phyloP scores from a whole-genome alignment of 2,329 filamentous ascomycete species.

The Talaromyces pinophilus region DNA sequence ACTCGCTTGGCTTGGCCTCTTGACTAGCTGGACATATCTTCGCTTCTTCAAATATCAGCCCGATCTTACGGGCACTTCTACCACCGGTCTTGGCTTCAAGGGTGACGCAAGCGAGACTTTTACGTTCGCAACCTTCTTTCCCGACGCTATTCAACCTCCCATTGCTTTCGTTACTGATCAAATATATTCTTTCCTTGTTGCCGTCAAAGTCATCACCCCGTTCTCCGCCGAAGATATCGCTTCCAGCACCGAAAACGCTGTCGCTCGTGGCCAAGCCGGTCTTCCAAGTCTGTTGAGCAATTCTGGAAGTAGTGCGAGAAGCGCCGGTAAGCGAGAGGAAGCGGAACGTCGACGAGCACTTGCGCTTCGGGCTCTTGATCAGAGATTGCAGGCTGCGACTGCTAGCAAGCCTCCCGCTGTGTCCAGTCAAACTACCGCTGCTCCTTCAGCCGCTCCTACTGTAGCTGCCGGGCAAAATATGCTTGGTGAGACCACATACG shows the following conservation, averaged over 20 bases:
- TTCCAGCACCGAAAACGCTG: slow-evolving; percentile 70
- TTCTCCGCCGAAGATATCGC: slow-evolving; percentile 81
- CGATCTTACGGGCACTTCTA: slow-evolving; percentile 57
- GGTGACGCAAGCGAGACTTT: slow-evolving; percentile 97
- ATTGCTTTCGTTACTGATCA: slow-evolving; percentile 72
- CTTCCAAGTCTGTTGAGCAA: slow-evolving; percentile 61
- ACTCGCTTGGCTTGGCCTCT: slow-evolving; percentile 76
- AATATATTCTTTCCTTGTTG: slow-evolving; percentile 73
- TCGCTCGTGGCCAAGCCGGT: slow-evolving; percentile 62
- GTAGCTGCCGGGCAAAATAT: slow-evolving; percentile 57
- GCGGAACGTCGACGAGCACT: slow-evolving; percentile 86
- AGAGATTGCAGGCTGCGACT: slow-evolving; percentile 83
- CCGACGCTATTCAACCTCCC: slow-evolving; percentile 75
- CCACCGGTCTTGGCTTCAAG: slow-evolving; percentile 61
- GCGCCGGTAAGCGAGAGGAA: slow-evolving; percentile 76
- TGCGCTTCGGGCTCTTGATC: slow-evolving; percentile 87
- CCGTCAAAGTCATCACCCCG: slow-evolving; percentile 76
- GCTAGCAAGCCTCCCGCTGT: slow-evolving; percentile 47
- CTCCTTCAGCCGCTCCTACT: slow-evolving; percentile 54
- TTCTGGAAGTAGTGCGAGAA: slow-evolving; percentile 43
- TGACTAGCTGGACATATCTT: slow-evolving; percentile 91
- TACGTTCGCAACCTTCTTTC: slow-evolving; percentile 94
- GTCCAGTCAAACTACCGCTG: slow-evolving; percentile 34
- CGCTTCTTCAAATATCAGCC: slow-evolving; percentile 80
- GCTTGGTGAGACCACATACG: slow-evolving; percentile 70